phyloP scores from a whole-genome alignment of 2,329 filamentous ascomycete genomes.

The Colletotrichum sp. region DNA sequence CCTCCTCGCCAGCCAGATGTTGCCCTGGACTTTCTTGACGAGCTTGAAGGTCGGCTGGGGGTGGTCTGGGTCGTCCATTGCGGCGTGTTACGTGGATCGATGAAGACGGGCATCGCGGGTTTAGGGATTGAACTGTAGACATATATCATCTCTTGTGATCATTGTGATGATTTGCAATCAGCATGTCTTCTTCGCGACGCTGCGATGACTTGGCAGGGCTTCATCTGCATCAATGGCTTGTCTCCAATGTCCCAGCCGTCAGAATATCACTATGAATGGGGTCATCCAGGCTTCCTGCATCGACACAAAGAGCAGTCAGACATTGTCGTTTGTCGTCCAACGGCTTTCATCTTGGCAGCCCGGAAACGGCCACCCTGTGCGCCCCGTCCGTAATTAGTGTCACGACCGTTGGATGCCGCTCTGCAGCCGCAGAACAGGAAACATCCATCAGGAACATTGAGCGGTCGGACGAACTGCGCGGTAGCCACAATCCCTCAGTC shows the following conservation, averaged over 20 bases:
- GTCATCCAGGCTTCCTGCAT: neutral
- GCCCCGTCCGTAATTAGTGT: neutral
- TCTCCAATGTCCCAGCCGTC: neutral
- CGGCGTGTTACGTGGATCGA: neutral
- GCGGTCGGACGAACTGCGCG: neutral
- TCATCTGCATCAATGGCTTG: neutral
- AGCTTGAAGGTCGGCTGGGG: constrained; percentile 29
- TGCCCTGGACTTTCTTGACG: constrained; percentile 30
- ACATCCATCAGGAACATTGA: neutral
- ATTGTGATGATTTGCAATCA: neutral
- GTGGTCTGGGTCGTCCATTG: constrained; percentile 1
- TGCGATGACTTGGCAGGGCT: neutral
- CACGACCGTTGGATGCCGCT: neutral
- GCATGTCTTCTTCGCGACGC: neutral
- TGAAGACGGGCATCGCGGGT: neutral
- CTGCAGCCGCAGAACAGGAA: neutral
- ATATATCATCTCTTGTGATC: neutral
- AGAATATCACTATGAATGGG: neutral
- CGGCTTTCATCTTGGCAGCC: constrained; percentile 3
- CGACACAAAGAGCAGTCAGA: neutral
- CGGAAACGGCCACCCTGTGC: neutral
- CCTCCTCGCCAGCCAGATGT: constrained; percentile 36
- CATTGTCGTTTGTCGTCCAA: neutral
- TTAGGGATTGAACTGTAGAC: neutral
- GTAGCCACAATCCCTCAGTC: neutral